These are phyloP conservation scores for Calycina marina DNA, from an alignment of 2,329 filamentous ascomycete genomes.

Conservation along the genomic window DNA sequence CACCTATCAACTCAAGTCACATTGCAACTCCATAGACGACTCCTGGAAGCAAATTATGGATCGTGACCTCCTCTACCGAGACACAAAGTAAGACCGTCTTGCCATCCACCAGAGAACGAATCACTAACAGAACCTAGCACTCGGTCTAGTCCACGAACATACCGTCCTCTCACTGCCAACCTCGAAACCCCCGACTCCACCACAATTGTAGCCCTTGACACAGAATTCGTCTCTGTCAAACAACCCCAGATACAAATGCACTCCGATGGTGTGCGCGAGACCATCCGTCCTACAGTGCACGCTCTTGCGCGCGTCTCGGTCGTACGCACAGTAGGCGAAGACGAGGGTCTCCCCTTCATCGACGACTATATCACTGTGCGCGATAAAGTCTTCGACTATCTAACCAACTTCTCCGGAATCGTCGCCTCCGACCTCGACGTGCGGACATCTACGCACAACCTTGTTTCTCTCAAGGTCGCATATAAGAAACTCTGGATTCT, in stretches of 20 bases:
- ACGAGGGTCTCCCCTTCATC: conserved; percentile 78
- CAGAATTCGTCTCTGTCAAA: conserved; percentile 87
- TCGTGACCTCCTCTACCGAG: conserved; percentile 68
- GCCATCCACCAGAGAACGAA: too few relatives aligned
- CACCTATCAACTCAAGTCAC: conserved; percentile 69
- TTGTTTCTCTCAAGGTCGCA: conserved; percentile 76
- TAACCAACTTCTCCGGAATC: conserved; percentile 90
- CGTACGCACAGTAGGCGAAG: conserved; percentile 61
- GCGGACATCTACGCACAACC: conserved; percentile 61
- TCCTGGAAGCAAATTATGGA: conserved; percentile 78
- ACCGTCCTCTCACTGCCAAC: conserved; percentile 39
- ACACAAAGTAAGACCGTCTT: conserved; percentile 33
- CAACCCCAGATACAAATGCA: conserved; percentile 94
- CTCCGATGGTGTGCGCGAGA: conserved; percentile 82
- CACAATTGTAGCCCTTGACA: conserved; percentile 78
- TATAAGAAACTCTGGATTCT: conserved; percentile 99
- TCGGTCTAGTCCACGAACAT: conserved; percentile 34
- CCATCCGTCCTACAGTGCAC: conserved; percentile 79
- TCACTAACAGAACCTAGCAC: background rate
- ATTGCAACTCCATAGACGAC: conserved; percentile 69
- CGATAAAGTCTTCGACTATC: conserved; percentile 86
- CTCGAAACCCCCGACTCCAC: conserved; percentile 54
- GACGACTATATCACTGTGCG: conserved; percentile 92
- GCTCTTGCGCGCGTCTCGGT: conserved; percentile 90
- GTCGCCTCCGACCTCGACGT: conserved; percentile 73